Evolutionary conservation across 345 rosid genomes (phyloP).

Genomic region (Gossypium sturtianum): DNA sequence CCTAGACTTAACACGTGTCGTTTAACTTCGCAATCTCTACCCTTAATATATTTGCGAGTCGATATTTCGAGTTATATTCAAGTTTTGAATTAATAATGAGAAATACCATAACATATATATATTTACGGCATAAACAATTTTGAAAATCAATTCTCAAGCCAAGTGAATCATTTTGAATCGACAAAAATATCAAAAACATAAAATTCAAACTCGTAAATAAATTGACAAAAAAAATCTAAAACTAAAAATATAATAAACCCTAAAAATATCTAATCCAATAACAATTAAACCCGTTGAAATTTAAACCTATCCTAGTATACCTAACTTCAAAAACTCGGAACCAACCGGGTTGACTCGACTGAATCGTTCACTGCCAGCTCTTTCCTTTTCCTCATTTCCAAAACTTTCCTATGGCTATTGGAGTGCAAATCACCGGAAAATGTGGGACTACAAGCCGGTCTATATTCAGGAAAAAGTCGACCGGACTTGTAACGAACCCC

Average conservation of each 20-base stretch:
- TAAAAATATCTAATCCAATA: background rate
- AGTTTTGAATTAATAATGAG: too few relatives aligned
- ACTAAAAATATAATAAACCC: background rate
- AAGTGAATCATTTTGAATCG: background rate
- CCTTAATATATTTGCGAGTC: accelerated
- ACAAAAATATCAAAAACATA: background rate
- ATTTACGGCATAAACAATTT: too few relatives aligned
- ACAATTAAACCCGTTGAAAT: background rate
- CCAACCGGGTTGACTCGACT: slow-evolving; percentile 18
- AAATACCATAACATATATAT: too few relatives aligned
- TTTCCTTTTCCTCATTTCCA: slow-evolving; percentile 46
- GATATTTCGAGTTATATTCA: too few relatives aligned
- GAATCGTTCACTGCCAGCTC: slow-evolving; percentile 15
- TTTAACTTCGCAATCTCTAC: too few relatives aligned
- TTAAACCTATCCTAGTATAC: background rate
- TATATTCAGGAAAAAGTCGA: slow-evolving; percentile 52
- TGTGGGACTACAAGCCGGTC: slow-evolving; percentile 62
- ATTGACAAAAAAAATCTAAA: background rate
- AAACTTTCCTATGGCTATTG: slow-evolving; percentile 48
- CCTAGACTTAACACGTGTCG: accelerated
- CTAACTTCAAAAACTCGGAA: slow-evolving; percentile 27
- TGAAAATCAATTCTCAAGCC: too few relatives aligned
- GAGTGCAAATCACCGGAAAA: slow-evolving; percentile 43
- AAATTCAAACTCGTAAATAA: background rate
- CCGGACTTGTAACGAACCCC: slow-evolving; percentile 61